Base-by-base conservation (phyloP, 192 early-diverging fungal genomes). In the Diversispora eburnea region DNA sequence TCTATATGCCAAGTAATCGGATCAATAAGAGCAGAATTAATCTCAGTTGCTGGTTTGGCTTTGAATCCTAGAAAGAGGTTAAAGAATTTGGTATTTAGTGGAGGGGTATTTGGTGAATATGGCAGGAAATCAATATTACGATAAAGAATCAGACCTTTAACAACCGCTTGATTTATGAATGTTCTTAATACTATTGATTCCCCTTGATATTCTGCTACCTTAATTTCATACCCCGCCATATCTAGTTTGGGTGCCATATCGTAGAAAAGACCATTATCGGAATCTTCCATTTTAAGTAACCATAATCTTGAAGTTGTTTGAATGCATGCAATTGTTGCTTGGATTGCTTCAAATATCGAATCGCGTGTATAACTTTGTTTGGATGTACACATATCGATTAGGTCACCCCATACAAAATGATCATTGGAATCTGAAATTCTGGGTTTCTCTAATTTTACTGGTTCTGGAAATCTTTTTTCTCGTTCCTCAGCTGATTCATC, bases 51-150 rank as follows among this genome's bases (percentile, higher is more conserved):
- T 19, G 8, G 66, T 12, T 33, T 0, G 25, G 33, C 25, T 68
- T 68, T 68, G 13, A 68, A 68, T 41, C 63, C 63, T 41, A 65
- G 39, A 41, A 65, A 65, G 4, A 65, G 63, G 25, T 65, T 65
- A 41, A 65, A 65, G 39, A 65, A 41, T 4, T 65, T 65, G 25
- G 63, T 46, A 43, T 66, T 66, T 43, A 2, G 0, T 46, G 45
- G 10, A 3, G 64, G 45, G n/a, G 39, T 10, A 45, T 43, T 25
- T 66, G 64, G 64, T 1, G 45, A 15, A 13, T 17, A 66, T 43
- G 64, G 15, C 0, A 66, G 15, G 10, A 66, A 66, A 66, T 66
- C 45, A 10, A 66, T 66, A 43, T 43, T 43, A 43, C 45, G 7
- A 65, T 65, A 65, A 15, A 20, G 42, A 65, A 65, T 65, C 13